Base-by-base conservation (phyloP, 2,329 filamentous ascomycete species). In the Ceratocystis lukuohia region DNA sequence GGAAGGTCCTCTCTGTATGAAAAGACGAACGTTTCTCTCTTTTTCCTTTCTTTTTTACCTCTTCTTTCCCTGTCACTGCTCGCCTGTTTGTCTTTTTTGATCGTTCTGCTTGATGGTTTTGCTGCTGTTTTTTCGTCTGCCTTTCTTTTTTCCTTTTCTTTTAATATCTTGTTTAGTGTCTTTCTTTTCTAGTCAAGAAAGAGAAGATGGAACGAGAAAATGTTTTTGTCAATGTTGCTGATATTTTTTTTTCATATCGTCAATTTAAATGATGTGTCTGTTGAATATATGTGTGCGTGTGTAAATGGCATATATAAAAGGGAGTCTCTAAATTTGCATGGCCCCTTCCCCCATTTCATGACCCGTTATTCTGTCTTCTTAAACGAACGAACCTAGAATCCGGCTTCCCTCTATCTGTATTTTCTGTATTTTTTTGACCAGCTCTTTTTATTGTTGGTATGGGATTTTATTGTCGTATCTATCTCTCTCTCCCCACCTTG, bases 21-120 rank as follows among this genome's bases (percentile, higher is more conserved):
- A 65, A 65, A 68, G 63, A 65, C 65, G 59, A 63, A 61, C 30
- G 57, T 65, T 63, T 67, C 65, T 66, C 20, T 46, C 33, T 64
- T 66, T 62, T 1, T 17, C 17, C 2, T 65, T 25, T 66, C 62
- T 67, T 41, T 41, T 62, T 41, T 56, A 62, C 50, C 45, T 22
- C 22, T 22, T 59, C 63, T 65, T 64, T 64, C 57, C 50, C n/a
- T 45, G 20, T 48, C 64, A 33, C 17, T 44, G 62, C 44, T n/a
- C 56, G 37, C 65, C 56, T 63, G 28, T 5, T 45, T 33, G 57
- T 62, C 46, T n/a, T 37, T 57, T n/a, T 25, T 65, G 41, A 33
- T 46, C 20, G 53, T n/a, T 20, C 8, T 64, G 30, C 30, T 62
- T 62, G 59, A 62, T 22, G 62, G 28, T 48, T 62, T 62, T 61